These are phyloP conservation scores for Lithohypha guttulata DNA, from an alignment of 2,329 filamentous ascomycete genomes.

Conservation along the genomic window DNA sequence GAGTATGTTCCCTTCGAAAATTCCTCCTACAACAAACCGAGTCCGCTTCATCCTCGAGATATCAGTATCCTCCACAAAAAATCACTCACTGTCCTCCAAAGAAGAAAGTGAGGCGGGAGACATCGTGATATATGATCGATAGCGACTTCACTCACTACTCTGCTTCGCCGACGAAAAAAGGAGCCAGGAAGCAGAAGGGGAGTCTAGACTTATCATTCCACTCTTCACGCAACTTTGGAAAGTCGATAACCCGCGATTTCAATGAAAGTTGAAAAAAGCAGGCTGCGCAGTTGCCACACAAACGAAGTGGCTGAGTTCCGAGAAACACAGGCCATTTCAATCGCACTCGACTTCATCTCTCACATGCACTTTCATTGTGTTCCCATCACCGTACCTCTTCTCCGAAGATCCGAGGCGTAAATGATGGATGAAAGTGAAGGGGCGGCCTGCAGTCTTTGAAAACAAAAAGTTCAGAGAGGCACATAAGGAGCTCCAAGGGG, in stretches of 20 bases:
- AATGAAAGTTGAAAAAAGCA: neutral
- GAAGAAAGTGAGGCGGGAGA: constrained; percentile 11
- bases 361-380: constrained; percentile 4
- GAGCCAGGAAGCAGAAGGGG: constrained; percentile 1
- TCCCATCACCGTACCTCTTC: neutral
- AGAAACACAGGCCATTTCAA: constrained; percentile 1
- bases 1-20: constrained; percentile 9
- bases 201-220: constrained; percentile 22
- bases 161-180: neutral
- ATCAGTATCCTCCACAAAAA: constrained; percentile 9
- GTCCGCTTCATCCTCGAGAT: constrained; percentile 23
- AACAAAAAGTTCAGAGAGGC: neutral
- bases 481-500: constrained; percentile 9
- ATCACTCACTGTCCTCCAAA: neutral
- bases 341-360: constrained; percentile 10
- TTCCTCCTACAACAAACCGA: constrained; percentile 12
- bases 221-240: constrained; percentile 23
- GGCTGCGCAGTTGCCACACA: constrained; percentile 8
- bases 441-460: constrained; percentile 7
- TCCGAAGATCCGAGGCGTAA: constrained; percentile 5
- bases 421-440: constrained; percentile 7
- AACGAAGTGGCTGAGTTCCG: neutral
- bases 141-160: constrained; percentile 8
- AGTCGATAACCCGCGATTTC: constrained; percentile 17
- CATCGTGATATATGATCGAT: constrained; percentile 18